A percentile compares a stretch with the other conserved stretches of the same genome.
These are phyloP conservation scores for Hapsidospora chrysogenum DNA, from an alignment of 495 filamentous ascomycete genomes.

Conservation along the genomic window DNA sequence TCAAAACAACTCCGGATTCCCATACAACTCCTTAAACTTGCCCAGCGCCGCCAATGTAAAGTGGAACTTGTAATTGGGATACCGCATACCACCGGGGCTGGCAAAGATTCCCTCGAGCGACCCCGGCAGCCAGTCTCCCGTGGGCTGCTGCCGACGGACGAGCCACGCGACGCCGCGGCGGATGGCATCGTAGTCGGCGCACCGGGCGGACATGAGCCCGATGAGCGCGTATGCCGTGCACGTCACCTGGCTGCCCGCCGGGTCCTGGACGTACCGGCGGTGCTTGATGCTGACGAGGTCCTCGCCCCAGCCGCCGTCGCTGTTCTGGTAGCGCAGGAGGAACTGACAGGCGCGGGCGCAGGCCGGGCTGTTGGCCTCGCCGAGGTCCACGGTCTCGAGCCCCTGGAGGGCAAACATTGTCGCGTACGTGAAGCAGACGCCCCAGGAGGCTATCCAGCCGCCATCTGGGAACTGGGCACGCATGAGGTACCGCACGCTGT, in stretches of 20 bases:
- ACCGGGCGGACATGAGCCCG: conserved; percentile 51
- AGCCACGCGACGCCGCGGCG: conserved; percentile 48
- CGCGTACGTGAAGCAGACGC: conserved; percentile 77
- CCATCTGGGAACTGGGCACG: conserved; percentile 49
- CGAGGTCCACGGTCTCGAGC: conserved; percentile 52
- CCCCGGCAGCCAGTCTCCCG: conserved; percentile 72
- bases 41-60: conserved; percentile 69
- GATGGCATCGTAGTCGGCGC: conserved; percentile 46
- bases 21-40: conserved; percentile 47
- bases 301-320: conserved; percentile 75
- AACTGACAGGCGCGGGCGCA: conserved; percentile 55
- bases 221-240: conserved; percentile 65
- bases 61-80: conserved; percentile 80
- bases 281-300: conserved; percentile 15
- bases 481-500: conserved; percentile 52
- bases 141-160: conserved; percentile 48
- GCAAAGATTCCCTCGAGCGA: conserved; percentile 79
- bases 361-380: conserved; percentile 41
- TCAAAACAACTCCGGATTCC: conserved; percentile 18
- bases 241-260: conserved; percentile 42
- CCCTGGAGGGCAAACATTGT: conserved; percentile 69
- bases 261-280: conserved; percentile 11
- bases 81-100: conserved; percentile 78
- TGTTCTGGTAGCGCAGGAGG: conserved; percentile 50
- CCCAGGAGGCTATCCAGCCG: conserved; percentile 74